Evolutionary conservation across 139 green algal species (phyloP).

Genomic region (Chlamydomonas eustigma): DNA sequence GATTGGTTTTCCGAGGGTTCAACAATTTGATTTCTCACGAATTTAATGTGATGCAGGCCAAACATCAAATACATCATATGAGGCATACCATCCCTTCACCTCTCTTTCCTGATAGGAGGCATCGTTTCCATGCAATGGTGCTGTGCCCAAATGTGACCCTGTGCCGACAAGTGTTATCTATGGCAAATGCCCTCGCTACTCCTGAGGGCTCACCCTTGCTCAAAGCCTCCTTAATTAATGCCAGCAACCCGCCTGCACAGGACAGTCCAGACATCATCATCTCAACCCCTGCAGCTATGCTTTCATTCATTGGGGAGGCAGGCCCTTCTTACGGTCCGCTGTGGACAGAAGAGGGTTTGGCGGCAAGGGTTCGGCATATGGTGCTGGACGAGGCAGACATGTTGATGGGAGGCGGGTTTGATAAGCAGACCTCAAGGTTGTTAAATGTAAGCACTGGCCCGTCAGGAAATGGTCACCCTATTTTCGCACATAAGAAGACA

Average conservation of each 20-base stretch:
- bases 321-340: conserved; percentile 48
- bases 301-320: conserved; percentile 40
- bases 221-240: conserved; percentile 39
- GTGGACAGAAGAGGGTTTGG: conserved; percentile 55
- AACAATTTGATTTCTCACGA: too few relatives aligned
- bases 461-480: too few relatives aligned
- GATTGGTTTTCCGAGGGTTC: too few relatives aligned
- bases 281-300: conserved; percentile 66
- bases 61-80: background rate
- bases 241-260: conserved; percentile 45
- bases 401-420: conserved; percentile 76
- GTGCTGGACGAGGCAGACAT: conserved; percentile 95
- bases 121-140: conserved; percentile 58
- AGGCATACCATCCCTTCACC: background rate
- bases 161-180: conserved; percentile 73
- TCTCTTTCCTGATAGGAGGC: background rate
- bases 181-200: conserved; percentile 19
- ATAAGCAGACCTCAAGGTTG: conserved; percentile 48
- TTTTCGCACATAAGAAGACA: too few relatives aligned
- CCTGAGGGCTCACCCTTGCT: conserved; percentile 34
- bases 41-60: too few relatives aligned
- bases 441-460: conserved; percentile 57
- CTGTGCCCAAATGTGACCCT: conserved; percentile 85
- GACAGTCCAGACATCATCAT: conserved; percentile 66
- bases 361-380: conserved; percentile 52